A percentile compares a stretch with the other conserved stretches of the same genome.
Conservation (phyloP, 2,329 filamentous ascomycete species). For the Pestalotiopsis sp. region DNA sequence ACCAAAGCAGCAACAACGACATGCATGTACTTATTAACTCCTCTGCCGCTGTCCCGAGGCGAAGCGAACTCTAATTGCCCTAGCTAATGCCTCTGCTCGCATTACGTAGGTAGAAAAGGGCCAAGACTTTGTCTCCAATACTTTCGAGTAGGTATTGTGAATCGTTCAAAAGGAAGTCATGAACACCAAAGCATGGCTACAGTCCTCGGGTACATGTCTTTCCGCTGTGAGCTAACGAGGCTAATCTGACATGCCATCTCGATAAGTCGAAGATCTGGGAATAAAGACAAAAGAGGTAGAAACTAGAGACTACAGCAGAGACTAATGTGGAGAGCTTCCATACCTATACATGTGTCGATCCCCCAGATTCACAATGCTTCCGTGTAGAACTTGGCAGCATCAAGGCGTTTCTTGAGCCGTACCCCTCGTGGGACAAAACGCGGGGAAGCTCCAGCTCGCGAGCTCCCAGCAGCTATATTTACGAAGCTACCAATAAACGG, state of each 20-base stretch:
- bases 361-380: neutral
- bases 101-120: neutral
- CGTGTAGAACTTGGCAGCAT: neutral
- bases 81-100: neutral
- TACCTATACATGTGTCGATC: neutral
- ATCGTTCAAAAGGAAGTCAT: neutral
- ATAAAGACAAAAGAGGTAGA: neutral
- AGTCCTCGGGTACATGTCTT: neutral
- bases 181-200: neutral
- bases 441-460: conserved; percentile 3
- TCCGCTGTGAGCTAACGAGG: neutral
- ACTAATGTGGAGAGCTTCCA: neutral
- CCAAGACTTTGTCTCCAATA: neutral
- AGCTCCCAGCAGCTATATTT: neutral
- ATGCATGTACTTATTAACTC: neutral
- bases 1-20: neutral
- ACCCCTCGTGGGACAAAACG: neutral
- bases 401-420: neutral
- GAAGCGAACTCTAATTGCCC: neutral
- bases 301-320: neutral
- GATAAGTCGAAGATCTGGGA: neutral
- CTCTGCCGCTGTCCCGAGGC: conserved; percentile 1
- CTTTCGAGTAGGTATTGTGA: neutral
- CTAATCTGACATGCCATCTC: neutral
- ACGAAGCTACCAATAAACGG: neutral